Evolutionary conservation across 2,329 filamentous ascomycete genomes (phyloP).

Genomic region (Aspergillus eucalypticola): DNA sequence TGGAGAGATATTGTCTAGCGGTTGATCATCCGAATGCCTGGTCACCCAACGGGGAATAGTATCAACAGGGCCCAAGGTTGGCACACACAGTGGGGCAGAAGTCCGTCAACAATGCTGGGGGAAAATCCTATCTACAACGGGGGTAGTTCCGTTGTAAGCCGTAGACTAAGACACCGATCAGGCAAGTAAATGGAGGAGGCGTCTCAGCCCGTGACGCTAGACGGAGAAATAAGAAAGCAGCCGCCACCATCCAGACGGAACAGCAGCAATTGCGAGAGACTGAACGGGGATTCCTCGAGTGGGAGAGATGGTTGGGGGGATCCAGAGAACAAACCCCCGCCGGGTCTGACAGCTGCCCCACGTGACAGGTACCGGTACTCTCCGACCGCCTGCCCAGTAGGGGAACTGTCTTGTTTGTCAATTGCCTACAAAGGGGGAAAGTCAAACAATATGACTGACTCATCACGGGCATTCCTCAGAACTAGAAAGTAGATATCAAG

Average conservation of each 20-base stretch:
- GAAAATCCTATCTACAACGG: neutral
- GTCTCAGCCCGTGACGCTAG: neutral
- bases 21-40: neutral
- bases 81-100: constrained; percentile 4
- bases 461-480: too few relatives aligned
- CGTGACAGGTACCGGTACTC: neutral
- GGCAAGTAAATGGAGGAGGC: neutral
- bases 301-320: neutral
- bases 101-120: neutral
- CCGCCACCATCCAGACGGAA: neutral
- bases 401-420: neutral
- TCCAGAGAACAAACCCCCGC: neutral
- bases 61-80: constrained; percentile 2
- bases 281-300: neutral
- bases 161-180: too few relatives aligned
- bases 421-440: neutral
- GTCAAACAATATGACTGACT: too few relatives aligned
- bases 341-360: neutral
- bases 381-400: neutral
- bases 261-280: neutral
- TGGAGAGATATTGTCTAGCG: neutral
- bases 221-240: neutral
- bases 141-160: neutral
- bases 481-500: too few relatives aligned
- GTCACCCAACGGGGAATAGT: constrained; percentile 9